Evolutionary conservation across 768 basidiomycete genomes (phyloP), one percentile per base, ranked within the genome.

Genomic region (Harrya chromipes): DNA sequence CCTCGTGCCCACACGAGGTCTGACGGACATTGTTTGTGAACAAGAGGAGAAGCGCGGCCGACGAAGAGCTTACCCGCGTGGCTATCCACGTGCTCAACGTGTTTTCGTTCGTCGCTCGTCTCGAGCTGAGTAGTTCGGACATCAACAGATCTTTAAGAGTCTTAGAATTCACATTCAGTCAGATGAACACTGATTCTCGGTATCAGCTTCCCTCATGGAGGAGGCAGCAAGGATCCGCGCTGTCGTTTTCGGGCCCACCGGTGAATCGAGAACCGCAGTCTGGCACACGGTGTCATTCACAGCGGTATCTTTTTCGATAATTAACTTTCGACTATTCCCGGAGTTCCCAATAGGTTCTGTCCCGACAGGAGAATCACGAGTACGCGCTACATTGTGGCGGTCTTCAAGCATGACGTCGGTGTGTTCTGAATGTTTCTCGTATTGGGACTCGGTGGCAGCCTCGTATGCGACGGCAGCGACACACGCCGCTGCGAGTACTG

Each of bases 391-490:
- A 6, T n/a, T 12, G 31, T 23, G 24, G 9, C 17, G 35, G 5
- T 45, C 43, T 5, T 49, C 50, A 7, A 4, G 20, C 44, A 47
- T 42, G 16, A 29, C 49, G 12, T 24, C 24, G 4, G 16, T 16
- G 9, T n/a, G 50, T 23, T 52, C 26, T 1, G 37, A 21, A 26
- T 5, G 43, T 24, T 50, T 35, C 42, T 61, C 40, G 14, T 40
- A 40, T 29, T 33, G 48, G 5, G 31, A 36, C 13, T 53, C 55
- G 5, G 55, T 2, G 16, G 31, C 40, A 16, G 53, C 53, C 38
- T 58, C 62, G 2, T 42, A 36, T 0, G 51, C 55, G 20, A 40
- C 33, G 6, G 62, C 51, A 2, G 53, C 53, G 19, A 61, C n/a
- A 5, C 34, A 43, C 0, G 51, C n/a, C n/a, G n/a, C n/a, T n/a